These are phyloP conservation scores for Aspergillus tanneri DNA, from an alignment of 2,329 filamentous ascomycete species.

Conservation along the genomic window DNA sequence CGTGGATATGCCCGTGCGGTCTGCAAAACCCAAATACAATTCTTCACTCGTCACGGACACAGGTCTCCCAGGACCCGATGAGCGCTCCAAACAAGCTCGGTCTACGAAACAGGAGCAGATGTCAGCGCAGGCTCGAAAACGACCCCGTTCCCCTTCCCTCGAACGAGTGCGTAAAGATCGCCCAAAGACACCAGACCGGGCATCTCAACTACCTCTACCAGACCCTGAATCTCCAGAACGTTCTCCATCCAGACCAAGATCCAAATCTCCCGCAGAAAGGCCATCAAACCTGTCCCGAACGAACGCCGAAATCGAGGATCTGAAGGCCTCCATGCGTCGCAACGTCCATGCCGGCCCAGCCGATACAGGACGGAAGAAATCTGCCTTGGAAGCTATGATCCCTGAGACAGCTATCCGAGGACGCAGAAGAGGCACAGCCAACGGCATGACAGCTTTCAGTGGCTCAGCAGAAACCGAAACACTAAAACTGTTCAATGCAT, in stretches of 20 bases:
- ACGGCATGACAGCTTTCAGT: conserved; percentile 54
- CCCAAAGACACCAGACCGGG: conserved; percentile 42
- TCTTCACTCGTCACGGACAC: conserved; percentile 43
- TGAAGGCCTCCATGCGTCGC: conserved; percentile 51
- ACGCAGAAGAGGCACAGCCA: conserved; percentile 46
- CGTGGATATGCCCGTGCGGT: conserved; percentile 35
- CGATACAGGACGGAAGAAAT: conserved; percentile 42
- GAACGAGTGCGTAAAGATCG: conserved; percentile 32
- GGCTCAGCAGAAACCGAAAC: conserved; percentile 61
- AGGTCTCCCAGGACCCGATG: conserved; percentile 16
- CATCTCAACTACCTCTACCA: conserved; percentile 46
- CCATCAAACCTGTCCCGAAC: conserved; percentile 42
- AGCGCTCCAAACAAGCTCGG: conserved; percentile 1
- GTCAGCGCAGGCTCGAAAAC: conserved; percentile 27
- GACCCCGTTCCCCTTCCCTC: conserved; percentile 36
- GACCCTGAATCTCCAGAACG: conserved; percentile 43
- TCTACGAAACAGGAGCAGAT: conserved; percentile 8
- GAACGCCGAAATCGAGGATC: conserved; percentile 46
- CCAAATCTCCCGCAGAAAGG: conserved; percentile 26
- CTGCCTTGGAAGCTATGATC: conserved; percentile 50
- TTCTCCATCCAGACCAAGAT: conserved; percentile 32
- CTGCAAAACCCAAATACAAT: conserved; percentile 51
- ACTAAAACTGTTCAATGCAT: conserved; percentile 71
- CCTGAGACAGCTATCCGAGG: conserved; percentile 49
- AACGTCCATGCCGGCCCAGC: conserved; percentile 33